phyloP scores from a whole-genome alignment of 495 filamentous ascomycete species.

The Astrothelium subdiscretum region DNA sequence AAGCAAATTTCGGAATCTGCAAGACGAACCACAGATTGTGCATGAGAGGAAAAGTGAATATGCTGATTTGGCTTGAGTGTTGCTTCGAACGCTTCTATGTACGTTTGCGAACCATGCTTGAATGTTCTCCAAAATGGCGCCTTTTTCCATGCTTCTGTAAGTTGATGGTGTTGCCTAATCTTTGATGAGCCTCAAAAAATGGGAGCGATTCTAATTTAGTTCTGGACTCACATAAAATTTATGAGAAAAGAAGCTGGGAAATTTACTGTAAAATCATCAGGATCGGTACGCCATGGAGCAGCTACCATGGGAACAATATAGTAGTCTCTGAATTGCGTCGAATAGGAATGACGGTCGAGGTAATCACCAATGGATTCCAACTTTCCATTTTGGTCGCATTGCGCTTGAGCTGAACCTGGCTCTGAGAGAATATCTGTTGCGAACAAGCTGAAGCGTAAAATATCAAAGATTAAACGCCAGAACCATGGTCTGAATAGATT shows the following conservation, averaged over 20 bases:
- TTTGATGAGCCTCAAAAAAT: neutral
- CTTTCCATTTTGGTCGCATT: neutral
- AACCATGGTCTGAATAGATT: neutral
- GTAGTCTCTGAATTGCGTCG: neutral
- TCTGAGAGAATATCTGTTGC: neutral
- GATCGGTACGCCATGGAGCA: neutral
- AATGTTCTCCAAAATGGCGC: neutral
- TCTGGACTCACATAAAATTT: neutral
- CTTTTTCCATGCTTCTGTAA: neutral
- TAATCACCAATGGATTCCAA: neutral
- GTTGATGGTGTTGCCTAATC: neutral
- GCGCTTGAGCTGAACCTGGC: neutral
- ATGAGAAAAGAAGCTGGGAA: neutral
- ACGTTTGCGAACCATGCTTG: neutral
- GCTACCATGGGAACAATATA: neutral
- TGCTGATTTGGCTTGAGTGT: neutral
- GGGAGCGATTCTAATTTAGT: neutral
- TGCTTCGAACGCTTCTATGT: neutral
- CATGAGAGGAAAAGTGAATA: neutral
- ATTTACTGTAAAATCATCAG: neutral
- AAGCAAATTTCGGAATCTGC: neutral
- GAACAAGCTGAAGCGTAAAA: neutral
- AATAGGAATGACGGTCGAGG: neutral
- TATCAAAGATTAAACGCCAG: neutral
- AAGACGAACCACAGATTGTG: neutral